Evolutionary conservation across 805 yeast genomes (phyloP), one percentile per base, ranked within the genome.

Genomic region (Blastobotrys peoriensis): DNA sequence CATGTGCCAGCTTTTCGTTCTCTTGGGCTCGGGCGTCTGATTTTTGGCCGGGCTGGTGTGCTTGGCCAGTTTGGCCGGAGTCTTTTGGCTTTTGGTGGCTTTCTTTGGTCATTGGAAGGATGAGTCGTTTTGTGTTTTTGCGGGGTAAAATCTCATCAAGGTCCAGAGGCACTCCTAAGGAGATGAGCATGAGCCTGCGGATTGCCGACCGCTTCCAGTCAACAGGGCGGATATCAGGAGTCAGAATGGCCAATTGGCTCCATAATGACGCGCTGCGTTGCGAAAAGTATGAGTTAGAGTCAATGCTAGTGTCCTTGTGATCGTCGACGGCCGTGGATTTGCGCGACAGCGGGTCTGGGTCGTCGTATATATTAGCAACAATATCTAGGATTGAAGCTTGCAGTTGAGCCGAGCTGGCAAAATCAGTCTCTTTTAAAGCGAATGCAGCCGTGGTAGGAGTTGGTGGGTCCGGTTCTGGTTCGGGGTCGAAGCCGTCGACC

Each of bases 161-260:
- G 54, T 82, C 81, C 34, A 84, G 74, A 0, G 94, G 94, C 2
- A 86, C 73, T 1, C 89, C 88, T 36, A 86, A 65, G 22, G 79
- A 74, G 16, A 81, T 67, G 25, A 83, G 67, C 25, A 86, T 62
- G 52, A 76, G 78, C 53, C 83, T 75, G 41, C 88, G 74, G 19
- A 83, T 71, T 16, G 78, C 69, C 57, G 85, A 81, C 43, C 72
- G 72, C 36, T 73, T 74, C 95, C 95, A 86, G 47, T 79, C 80
- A 15, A 80, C 72, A 1, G 81, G 83, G 22, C 71, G 71, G 27
- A 77, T 60, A 40, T 71, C 69, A 0, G 79, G 78, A 13, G 68
- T 45, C 6, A 67, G 65, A 2, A 76, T 66, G 15, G 52, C 54
- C n/a, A 81, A 61, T 44, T 71, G 71, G 17, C 63, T 62, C 63